These are phyloP conservation scores for Aspergillus neotritici DNA, from an alignment of 2,329 filamentous ascomycete species.

Conservation along the genomic window DNA sequence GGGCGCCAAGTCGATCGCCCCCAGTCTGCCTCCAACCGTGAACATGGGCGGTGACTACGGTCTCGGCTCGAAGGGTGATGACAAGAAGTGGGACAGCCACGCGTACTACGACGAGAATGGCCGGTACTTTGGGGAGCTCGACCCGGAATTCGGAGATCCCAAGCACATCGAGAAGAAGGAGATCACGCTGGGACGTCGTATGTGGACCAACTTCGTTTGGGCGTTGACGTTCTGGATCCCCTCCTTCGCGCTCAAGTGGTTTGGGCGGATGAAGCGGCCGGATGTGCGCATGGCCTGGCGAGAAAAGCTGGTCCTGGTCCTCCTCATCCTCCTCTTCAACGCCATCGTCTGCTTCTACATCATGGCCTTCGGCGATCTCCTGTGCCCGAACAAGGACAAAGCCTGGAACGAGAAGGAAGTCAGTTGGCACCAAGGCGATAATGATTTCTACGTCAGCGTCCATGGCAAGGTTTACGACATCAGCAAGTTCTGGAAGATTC, in stretches of 20 bases:
- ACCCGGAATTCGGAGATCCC: constrained; percentile 70
- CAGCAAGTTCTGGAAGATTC: constrained; percentile 73
- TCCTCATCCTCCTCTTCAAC: constrained; percentile 78
- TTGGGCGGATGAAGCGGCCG: constrained; percentile 94
- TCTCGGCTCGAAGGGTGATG: constrained; percentile 78
- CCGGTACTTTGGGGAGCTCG: constrained; percentile 62
- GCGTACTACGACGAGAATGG: constrained; percentile 65
- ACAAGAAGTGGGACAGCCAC: constrained; percentile 60
- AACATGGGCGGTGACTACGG: constrained; percentile 78
- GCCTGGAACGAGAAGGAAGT: constrained; percentile 74
- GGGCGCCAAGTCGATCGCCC: constrained; percentile 50
- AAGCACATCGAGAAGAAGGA: constrained; percentile 69
- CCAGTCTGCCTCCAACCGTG: constrained; percentile 48
- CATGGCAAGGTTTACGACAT: constrained; percentile 90
- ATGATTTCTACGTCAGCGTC: constrained; percentile 82
- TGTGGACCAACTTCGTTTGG: constrained; percentile 83
- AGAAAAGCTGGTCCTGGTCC: constrained; percentile 81
- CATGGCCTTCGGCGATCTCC: constrained; percentile 70
- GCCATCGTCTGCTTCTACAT: constrained; percentile 85
- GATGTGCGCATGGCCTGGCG: constrained; percentile 97
- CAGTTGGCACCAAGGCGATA: constrained; percentile 59
- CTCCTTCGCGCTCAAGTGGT: constrained; percentile 68
- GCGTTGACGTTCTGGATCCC: constrained; percentile 90
- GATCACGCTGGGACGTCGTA: constrained; percentile 58
- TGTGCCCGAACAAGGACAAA: constrained; percentile 90